Evolutionary conservation across 768 basidiomycete species (phyloP).

Genomic region (Suillus cothurnatus): DNA sequence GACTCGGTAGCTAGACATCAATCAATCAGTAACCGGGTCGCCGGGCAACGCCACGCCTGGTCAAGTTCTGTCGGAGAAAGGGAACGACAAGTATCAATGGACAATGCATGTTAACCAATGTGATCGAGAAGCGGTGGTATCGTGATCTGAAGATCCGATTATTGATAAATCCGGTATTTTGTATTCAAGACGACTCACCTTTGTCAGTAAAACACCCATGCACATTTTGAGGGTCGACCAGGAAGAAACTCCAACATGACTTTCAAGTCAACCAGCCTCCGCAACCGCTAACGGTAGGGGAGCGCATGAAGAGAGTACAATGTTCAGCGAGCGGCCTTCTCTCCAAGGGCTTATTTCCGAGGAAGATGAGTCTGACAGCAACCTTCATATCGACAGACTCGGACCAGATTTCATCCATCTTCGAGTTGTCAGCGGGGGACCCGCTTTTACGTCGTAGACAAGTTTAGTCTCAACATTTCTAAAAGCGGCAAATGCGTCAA

Average conservation of each 20-base stretch:
- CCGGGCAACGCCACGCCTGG: constrained; percentile 3
- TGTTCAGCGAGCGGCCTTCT: not conserved
- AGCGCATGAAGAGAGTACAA: not conserved
- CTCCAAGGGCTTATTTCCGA: not conserved
- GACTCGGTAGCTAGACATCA: not conserved
- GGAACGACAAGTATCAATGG: not conserved
- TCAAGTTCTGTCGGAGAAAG: constrained; percentile 1
- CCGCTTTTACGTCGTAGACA: constrained; percentile 3
- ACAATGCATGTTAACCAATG: not conserved
- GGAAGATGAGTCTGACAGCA: not conserved
- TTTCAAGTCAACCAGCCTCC: not conserved
- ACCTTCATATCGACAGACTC: constrained; percentile 1
- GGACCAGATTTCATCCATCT: constrained; percentile 2
- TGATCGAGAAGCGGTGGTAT: not conserved
- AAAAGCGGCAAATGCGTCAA: not conserved
- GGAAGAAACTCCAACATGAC: not conserved
- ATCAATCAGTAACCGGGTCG: not conserved
- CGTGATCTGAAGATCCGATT: not conserved
- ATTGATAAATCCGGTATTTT: not conserved
- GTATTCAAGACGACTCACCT: not conserved
- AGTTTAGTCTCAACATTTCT: not conserved
- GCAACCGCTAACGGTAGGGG: not conserved
- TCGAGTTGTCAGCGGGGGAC: not conserved
- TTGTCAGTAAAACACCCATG: not conserved
- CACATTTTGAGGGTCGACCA: not conserved